Percentiles rank a stretch among this genome's conserved stretches.
These are phyloP conservation scores for Wickerhamiella azymoides DNA, from an alignment of 805 yeast species.

Conservation along the genomic window DNA sequence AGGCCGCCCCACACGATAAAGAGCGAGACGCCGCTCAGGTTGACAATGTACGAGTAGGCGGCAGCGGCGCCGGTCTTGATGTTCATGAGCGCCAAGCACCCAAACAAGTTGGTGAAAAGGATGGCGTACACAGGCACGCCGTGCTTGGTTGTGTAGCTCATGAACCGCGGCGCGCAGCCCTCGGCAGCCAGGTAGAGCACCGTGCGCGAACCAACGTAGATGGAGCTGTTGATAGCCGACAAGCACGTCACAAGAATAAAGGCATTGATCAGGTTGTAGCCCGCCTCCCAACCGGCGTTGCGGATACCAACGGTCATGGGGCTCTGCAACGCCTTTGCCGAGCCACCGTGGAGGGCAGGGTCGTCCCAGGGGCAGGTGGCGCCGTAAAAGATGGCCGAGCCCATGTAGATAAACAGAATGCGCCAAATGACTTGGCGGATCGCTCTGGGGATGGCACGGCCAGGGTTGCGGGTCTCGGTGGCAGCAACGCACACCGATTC, in stretches of 20 bases:
- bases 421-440: slow-evolving; percentile 45
- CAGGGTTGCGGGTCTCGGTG: slow-evolving; percentile 48
- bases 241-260: slow-evolving; percentile 49
- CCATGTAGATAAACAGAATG: slow-evolving; percentile 42
- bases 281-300: slow-evolving; percentile 39
- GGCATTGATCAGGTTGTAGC: slow-evolving; percentile 44
- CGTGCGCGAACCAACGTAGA: slow-evolving; percentile 56
- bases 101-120: slow-evolving; percentile 36
- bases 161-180: slow-evolving; percentile 44
- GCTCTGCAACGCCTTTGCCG: slow-evolving; percentile 36
- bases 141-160: slow-evolving; percentile 36
- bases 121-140: slow-evolving; percentile 59
- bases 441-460: slow-evolving; percentile 45
- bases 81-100: slow-evolving; percentile 41
- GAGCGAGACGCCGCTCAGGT: slow-evolving; percentile 51
- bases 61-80: slow-evolving; percentile 44
- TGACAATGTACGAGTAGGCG: slow-evolving; percentile 48
- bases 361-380: slow-evolving; percentile 46
- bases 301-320: slow-evolving; percentile 37
- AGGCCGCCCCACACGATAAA: slow-evolving; percentile 57
- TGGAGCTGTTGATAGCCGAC: slow-evolving; percentile 56
- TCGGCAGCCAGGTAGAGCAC: slow-evolving; percentile 49
- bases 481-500: slow-evolving; percentile 53
- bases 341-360: slow-evolving; percentile 29
- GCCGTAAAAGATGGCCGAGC: slow-evolving; percentile 45